These are phyloP conservation scores for Diaporthe eres DNA, from an alignment of 2,329 filamentous ascomycete species.

Conservation along the genomic window DNA sequence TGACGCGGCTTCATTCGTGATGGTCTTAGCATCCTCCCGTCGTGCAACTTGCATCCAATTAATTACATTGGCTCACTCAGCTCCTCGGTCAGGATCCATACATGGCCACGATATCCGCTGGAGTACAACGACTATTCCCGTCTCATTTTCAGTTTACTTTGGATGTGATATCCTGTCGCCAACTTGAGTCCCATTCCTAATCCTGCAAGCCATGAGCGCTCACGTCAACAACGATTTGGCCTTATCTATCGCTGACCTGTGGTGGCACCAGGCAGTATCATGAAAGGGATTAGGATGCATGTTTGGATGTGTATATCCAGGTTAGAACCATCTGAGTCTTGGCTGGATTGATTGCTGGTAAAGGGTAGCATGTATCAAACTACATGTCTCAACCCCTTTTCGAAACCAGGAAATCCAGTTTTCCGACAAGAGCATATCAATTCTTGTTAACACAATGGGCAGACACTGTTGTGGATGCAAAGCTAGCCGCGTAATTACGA, in stretches of 20 bases:
- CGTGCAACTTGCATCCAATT: neutral
- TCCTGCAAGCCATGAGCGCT: neutral
- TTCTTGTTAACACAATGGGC: rapidly evolving
- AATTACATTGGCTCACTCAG: neutral
- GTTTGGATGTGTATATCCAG: neutral
- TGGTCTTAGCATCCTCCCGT: neutral
- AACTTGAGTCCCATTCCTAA: neutral
- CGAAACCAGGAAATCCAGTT: neutral
- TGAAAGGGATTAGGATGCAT: neutral
- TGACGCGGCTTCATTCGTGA: neutral
- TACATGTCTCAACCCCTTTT: too few species aligned
- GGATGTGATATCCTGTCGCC: neutral
- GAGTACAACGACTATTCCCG: neutral
- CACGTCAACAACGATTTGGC: neutral
- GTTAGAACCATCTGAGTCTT: neutral
- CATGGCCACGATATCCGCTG: neutral
- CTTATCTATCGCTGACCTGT: neutral
- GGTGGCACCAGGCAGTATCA: neutral
- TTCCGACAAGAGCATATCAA: neutral
- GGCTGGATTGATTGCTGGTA: neutral
- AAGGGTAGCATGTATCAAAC: neutral
- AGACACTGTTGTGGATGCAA: neutral
- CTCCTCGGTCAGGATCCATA: neutral
- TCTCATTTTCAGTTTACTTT: neutral
- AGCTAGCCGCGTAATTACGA: neutral